Evolutionary conservation across 345 rosid genomes (phyloP).

Genomic region (Salix udensis): DNA sequence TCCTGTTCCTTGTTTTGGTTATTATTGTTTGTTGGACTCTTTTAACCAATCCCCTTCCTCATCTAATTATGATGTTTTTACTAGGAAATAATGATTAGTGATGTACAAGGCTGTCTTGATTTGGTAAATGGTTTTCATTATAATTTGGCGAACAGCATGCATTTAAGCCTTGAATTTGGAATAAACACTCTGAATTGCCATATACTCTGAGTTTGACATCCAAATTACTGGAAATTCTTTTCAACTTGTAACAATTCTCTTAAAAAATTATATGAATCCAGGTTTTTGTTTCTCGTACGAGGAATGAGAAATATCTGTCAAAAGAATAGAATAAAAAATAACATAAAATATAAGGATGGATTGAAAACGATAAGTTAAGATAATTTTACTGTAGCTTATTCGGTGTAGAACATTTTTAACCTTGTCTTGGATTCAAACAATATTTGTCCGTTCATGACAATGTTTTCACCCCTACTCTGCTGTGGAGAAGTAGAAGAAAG

Average conservation of each 20-base stretch:
- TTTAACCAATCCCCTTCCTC: not conserved
- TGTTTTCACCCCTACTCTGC: not conserved
- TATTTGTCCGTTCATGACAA: not conserved
- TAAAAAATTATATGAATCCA: too few species aligned
- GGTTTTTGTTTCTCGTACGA: too few species aligned
- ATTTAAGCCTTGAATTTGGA: not conserved
- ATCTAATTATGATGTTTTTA: not conserved
- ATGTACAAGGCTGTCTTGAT: not conserved
- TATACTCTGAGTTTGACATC: not conserved
- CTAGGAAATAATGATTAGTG: not conserved
- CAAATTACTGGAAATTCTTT: too few species aligned
- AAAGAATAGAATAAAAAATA: too few species aligned
- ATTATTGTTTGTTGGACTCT: not conserved
- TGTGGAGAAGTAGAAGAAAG: not conserved
- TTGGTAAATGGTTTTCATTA: not conserved
- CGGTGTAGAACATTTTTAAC: not conserved
- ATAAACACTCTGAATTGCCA: not conserved
- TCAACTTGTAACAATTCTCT: too few species aligned
- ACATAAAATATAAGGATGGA: too few species aligned
- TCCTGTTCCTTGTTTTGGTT: not conserved
- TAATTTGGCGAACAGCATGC: not conserved
- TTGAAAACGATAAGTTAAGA: too few species aligned
- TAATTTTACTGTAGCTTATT: not conserved
- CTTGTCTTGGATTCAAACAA: not conserved
- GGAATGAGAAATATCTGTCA: too few species aligned